Evolutionary conservation across 345 rosid species (phyloP).

Genomic region (Clausena lansium): DNA sequence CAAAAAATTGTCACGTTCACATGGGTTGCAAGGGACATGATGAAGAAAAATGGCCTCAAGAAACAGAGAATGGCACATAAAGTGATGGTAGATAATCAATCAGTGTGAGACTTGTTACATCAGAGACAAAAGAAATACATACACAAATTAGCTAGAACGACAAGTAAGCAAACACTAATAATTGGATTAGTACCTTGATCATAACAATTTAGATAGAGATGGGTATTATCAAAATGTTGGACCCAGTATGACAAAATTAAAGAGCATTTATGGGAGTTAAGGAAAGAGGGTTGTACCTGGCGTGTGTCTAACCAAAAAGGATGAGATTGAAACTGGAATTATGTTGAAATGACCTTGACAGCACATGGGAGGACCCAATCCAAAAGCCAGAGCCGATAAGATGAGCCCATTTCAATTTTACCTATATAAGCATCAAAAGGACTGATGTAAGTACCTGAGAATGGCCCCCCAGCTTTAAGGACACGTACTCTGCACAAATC

Average conservation of each 20-base stretch:
- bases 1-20: conserved; percentile 24
- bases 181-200: conserved; percentile 31
- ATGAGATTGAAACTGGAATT: conserved; percentile 36
- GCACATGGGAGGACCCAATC: conserved; percentile 35
- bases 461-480: conserved; percentile 28
- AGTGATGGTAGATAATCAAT: conserved; percentile 10
- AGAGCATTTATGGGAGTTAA: conserved; percentile 12
- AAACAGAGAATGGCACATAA: conserved; percentile 18
- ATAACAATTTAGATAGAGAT: conserved; percentile 22
- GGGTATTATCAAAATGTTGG: conserved; percentile 13
- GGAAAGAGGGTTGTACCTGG: conserved; percentile 28
- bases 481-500: conserved; percentile 5
- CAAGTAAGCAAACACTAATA: conserved; percentile 18
- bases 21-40: conserved; percentile 24
- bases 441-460: conserved; percentile 26
- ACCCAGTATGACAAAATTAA: conserved; percentile 18
- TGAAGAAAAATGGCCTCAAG: conserved; percentile 13
- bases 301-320: conserved; percentile 15
- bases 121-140: not conserved
- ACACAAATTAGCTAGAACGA: conserved; percentile 18
- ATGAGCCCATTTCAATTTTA: conserved; percentile 29
- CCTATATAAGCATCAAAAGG: conserved; percentile 17
- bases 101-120: conserved; percentile 6
- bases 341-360: conserved; percentile 41
- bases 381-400: conserved; percentile 29